phyloP scores from a whole-genome alignment of 2,329 filamentous ascomycete species.

The Pseudopithomyces chartarum region DNA sequence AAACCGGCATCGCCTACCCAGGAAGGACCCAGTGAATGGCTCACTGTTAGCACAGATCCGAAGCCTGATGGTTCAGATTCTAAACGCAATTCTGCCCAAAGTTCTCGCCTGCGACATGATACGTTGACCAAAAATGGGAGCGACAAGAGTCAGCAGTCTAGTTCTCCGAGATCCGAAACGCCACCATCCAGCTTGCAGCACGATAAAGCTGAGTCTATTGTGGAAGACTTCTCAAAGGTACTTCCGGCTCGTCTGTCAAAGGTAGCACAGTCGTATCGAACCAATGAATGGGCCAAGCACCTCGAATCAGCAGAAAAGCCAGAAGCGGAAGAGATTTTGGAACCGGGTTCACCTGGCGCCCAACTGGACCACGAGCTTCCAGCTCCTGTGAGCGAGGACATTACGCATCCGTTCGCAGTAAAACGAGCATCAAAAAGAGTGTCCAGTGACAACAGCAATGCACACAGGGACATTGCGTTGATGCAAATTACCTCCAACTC shows the following conservation, averaged over 20 bases:
- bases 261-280: slow-evolving; percentile 81
- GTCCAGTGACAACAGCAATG: slow-evolving; percentile 28
- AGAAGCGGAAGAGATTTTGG: slow-evolving; percentile 64
- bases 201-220: slow-evolving; percentile 46
- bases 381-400: slow-evolving; percentile 53
- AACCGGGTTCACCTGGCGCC: slow-evolving; percentile 51
- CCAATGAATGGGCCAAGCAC: slow-evolving; percentile 96
- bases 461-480: slow-evolving; percentile 23
- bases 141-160: slow-evolving; percentile 31
- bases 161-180: slow-evolving; percentile 48
- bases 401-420: slow-evolving; percentile 24
- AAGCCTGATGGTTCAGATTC: slow-evolving; percentile 20
- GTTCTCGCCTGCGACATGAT: slow-evolving; percentile 25
- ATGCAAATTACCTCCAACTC: slow-evolving; percentile 30
- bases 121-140: slow-evolving; percentile 22
- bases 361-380: slow-evolving; percentile 56
- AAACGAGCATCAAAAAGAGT: slow-evolving; percentile 29
- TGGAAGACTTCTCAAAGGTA: slow-evolving; percentile 54
- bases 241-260: slow-evolving; percentile 75
- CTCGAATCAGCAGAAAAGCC: slow-evolving; percentile 77
- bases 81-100: slow-evolving; percentile 14
- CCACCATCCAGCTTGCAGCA: slow-evolving; percentile 29
- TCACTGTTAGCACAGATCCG: slow-evolving; percentile 40
- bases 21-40: slow-evolving; percentile 19
- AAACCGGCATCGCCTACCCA: not conserved